Evolutionary conservation across 495 filamentous ascomycete genomes (phyloP).

Genomic region (Chaetomium cochliodes): DNA sequence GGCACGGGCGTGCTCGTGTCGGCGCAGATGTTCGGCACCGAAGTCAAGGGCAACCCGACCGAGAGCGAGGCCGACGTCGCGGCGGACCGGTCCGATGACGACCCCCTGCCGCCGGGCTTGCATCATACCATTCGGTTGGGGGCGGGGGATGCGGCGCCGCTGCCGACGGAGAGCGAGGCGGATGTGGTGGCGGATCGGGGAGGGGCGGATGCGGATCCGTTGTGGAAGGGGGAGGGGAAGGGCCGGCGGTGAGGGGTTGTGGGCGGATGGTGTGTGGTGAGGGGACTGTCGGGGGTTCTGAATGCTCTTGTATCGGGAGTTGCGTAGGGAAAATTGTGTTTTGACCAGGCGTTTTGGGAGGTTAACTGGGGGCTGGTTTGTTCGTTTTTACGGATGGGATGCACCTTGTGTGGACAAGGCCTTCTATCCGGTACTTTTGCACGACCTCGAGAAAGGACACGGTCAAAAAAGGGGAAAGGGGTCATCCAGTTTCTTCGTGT

Average conservation of each 20-base stretch:
- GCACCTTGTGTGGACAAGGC: too few relatives aligned
- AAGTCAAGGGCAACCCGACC: conserved; percentile 34
- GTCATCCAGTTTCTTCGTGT: too few relatives aligned
- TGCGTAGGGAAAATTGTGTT: not conserved
- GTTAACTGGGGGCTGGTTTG: too few relatives aligned
- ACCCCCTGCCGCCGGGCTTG: conserved; percentile 29
- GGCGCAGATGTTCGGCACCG: conserved; percentile 23
- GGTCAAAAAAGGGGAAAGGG: too few relatives aligned
- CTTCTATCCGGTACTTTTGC: too few relatives aligned
- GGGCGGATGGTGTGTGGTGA: not conserved
- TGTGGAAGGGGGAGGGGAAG: not conserved
- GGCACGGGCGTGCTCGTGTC: conserved; percentile 11
- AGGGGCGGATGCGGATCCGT: conserved; percentile 2
- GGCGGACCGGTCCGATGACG: conserved; percentile 31
- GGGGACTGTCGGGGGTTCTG: not conserved
- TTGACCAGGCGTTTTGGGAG: too few relatives aligned
- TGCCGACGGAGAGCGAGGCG: conserved; percentile 31
- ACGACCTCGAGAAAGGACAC: too few relatives aligned
- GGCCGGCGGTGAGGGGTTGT: not conserved
- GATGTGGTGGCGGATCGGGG: conserved; percentile 12
- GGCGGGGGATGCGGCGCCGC: conserved; percentile 20
- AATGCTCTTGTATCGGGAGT: not conserved
- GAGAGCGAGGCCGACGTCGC: conserved; percentile 33
- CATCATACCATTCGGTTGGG: conserved; percentile 27
- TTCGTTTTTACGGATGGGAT: too few relatives aligned